Base-by-base conservation (phyloP, 2,329 filamentous ascomycete genomes). In the Verticillium isaacii region DNA sequence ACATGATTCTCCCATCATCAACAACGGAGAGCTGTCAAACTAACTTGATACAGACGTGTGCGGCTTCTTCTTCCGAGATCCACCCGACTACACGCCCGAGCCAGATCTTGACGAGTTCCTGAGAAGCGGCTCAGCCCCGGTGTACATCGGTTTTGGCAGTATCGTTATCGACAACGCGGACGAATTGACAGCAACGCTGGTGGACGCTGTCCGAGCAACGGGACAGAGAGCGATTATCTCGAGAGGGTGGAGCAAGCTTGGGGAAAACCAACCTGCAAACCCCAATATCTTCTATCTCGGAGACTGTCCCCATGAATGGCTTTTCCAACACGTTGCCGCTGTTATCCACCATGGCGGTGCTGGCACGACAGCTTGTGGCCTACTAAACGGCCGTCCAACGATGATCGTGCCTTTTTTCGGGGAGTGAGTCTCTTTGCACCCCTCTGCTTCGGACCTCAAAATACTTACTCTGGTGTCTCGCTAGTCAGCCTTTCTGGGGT, bases 81-180 rank as follows among this genome's bases (percentile, higher is more conserved):
- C 60, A 37, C 69, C 74, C n/a, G n/a, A 65, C 8, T 77, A 80
- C 61, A 72, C 67, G 1, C 79, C 80, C 1, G 70, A 76, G 0
- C 60, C 69, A 0, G 77, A 78, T 8, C 64, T 83, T 2, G 68
- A 66, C 2, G 63, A 66, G 0, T 85, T 85, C 57, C 73, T 86
- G 1, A 67, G 66, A 12, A 68, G 71, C 0, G 83, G 83, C 0
- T 75, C 80, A 2, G 73, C 78, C 6, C 83, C 83, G 0, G 68
- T 85, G 0, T 85, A 85, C 59, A 81, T 86, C 39, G 83, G 83
- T 0, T 85, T 85, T 65, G 83, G 83, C 5, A 82, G 78, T 37
- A 85, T 86, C 56, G 82, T 85, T 0, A 74, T 85, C 2, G 80
- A 84, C 23, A 73, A 85, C 34, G 78, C 82, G 14, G 68, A 63